phyloP scores from a whole-genome alignment of 2,329 filamentous ascomycete genomes.

The Pezicula rhizophila region DNA sequence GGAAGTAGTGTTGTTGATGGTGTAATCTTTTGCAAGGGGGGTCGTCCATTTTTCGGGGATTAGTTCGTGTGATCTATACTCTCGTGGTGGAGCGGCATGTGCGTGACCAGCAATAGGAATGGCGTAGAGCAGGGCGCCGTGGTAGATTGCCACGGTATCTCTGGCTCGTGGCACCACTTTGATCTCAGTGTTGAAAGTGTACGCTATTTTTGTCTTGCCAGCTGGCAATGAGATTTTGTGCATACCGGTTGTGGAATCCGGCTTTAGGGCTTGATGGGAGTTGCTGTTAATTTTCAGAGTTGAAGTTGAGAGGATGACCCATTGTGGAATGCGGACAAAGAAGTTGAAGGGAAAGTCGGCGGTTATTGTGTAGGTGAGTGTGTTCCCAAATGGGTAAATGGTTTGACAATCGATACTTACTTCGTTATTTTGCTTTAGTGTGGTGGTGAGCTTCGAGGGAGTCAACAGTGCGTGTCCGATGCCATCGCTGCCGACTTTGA shows the following conservation, averaged over 20 bases:
- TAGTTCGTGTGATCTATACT: conserved; percentile 23
- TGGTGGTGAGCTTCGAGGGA: conserved; percentile 34
- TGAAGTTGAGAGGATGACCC: conserved; percentile 6
- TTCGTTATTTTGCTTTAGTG: conserved; percentile 18
- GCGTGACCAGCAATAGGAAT: conserved; percentile 30
- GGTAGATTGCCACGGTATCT: conserved; percentile 36
- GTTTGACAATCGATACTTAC: conserved; percentile 38
- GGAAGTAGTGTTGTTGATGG: conserved; percentile 26
- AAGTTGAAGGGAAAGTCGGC: conserved; percentile 20
- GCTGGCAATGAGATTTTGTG: conserved; percentile 4
- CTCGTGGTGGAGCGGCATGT: conserved; percentile 14
- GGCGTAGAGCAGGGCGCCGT: conserved; percentile 38
- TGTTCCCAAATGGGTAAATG: conserved; percentile 34
- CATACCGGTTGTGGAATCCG: conserved; percentile 1
- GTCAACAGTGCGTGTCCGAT: conserved; percentile 41
- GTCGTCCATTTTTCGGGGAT: conserved; percentile 11
- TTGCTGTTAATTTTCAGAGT: conserved; percentile 1
- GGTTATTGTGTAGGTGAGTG: conserved; percentile 21
- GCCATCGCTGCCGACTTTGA: conserved; percentile 32
- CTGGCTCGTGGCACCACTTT: conserved; percentile 20
- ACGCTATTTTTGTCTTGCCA: conserved; percentile 9
- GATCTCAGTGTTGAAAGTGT: conserved; percentile 12
- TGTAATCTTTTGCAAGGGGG: conserved; percentile 28
- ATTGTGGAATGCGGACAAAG: conserved; percentile 18
- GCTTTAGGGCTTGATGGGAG: neutral